Base-by-base conservation (phyloP, 495 filamentous ascomycete species). In the Cercophora sp. region DNA sequence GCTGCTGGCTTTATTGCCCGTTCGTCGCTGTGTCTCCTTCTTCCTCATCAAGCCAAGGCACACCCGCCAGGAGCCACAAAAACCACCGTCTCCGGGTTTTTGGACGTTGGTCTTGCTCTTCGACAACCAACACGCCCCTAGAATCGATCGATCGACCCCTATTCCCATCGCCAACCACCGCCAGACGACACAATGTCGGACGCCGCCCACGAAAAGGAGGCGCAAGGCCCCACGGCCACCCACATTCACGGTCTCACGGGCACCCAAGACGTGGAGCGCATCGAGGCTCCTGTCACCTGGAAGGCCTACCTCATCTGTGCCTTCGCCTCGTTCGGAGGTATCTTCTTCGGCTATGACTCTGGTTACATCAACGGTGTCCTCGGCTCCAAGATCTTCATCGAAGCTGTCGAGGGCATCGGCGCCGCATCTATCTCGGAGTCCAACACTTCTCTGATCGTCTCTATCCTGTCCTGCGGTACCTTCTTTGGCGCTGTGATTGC, bases 401-500 rank as follows among this genome's bases (percentile, higher is more conserved):
- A 71, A 13, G 62, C 70, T 32, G 72, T 79, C 61, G 72, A 75
- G 59, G 56, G 59, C 48, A 1, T 19, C 57, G 42, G 13, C 50
- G 56, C 51, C 54, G 53, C 40, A 3, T 55, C n/a, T 5, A 35
- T 76, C 34, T 59, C 43, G 6, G 60, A 67, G 19, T 60, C 58
- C 15, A 48, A 74, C 60, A 78, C 80, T 57, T 84, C 82, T 5
- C 75, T 88, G 25, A 87, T 87, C 59, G 82, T 82, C 56, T 87
- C 85, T 23, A 87, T 89, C 58, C 78, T 88, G 18, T 88, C 86
- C 23, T 78, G 76, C 58, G 86, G 86, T 60, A 89, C 86, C 51
- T 88, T 89, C 78, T 84, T 88, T 55, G 86, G 86, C 56, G 84
- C 86, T 51, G 63, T 89, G 48, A 76, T 86, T 41, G 84, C 82